A percentile compares a stretch with the other conserved stretches of the same genome.
Evolutionary conservation across 257 asterid genomes (phyloP).

Genomic region (Agastache rugosa): DNA sequence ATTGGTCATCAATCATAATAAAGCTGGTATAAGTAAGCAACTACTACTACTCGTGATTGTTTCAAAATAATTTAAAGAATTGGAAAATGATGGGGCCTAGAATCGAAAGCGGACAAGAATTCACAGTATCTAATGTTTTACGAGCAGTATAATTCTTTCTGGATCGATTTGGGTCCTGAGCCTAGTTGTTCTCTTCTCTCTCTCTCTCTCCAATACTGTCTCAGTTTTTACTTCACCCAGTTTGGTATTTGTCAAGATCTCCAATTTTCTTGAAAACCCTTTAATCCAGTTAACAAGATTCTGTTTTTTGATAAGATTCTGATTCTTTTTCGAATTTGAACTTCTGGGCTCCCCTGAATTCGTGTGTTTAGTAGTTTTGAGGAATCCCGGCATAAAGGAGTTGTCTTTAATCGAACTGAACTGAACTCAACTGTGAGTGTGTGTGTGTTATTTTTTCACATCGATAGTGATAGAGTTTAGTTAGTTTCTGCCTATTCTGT

Average conservation of each 20-base stretch:
- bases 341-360: slow-evolving; percentile 30
- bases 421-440: slow-evolving; percentile 1
- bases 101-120: neutral
- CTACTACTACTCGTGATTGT: slow-evolving; percentile 15
- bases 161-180: neutral
- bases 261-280: slow-evolving; percentile 6
- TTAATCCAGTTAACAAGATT: slow-evolving; percentile 8
- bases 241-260: slow-evolving; percentile 16
- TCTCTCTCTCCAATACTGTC: neutral
- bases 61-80: slow-evolving; percentile 18
- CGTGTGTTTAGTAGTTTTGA: slow-evolving; percentile 17
- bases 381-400: slow-evolving; percentile 22
- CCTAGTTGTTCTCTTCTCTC: slow-evolving; percentile 16
- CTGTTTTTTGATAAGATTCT: neutral
- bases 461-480: slow-evolving; percentile 20
- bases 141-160: slow-evolving; percentile 10
- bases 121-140: slow-evolving; percentile 30
- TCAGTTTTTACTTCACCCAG: slow-evolving; percentile 23
- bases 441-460: slow-evolving; percentile 23
- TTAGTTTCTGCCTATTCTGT: slow-evolving; percentile 22
- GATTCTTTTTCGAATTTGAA: slow-evolving; percentile 28
- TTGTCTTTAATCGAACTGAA: slow-evolving; percentile 34
- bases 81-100: slow-evolving; percentile 17
- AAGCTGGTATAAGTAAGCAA: slow-evolving; percentile 15
- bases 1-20: slow-evolving; percentile 17